Percentiles rank a stretch among this genome's conserved stretches.
Evolutionary conservation across 108 stramenopile species (phyloP).

Genomic region (Fragilaria crotonensis): DNA sequence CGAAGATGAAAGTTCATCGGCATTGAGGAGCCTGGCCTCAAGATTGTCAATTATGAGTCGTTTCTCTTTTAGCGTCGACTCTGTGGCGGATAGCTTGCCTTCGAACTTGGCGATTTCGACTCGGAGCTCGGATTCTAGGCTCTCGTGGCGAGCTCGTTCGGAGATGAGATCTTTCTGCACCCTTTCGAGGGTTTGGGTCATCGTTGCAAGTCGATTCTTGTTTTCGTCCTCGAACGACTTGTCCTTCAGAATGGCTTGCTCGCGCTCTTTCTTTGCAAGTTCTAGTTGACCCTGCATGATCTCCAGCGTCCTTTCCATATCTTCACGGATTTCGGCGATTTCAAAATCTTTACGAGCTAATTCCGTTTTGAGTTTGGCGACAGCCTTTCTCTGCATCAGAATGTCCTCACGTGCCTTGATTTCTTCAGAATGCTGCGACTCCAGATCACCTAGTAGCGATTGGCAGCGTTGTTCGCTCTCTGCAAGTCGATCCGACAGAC

Average conservation of each 20-base stretch:
- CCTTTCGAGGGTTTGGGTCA: slow-evolving; percentile 11
- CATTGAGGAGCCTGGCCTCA: slow-evolving; percentile 11
- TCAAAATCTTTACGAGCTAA: slow-evolving; percentile 15
- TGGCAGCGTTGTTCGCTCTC: neutral
- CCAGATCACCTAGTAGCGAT: neutral
- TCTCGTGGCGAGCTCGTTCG: slow-evolving; percentile 21
- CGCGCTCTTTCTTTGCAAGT: slow-evolving; percentile 5
- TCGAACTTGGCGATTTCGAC: slow-evolving; percentile 26
- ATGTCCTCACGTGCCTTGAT: slow-evolving; percentile 6
- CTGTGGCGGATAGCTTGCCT: slow-evolving; percentile 30
- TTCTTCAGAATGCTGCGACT: slow-evolving; percentile 9
- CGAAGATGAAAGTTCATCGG: slow-evolving; percentile 14
- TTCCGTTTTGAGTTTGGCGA: slow-evolving; percentile 17
- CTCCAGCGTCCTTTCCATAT: neutral
- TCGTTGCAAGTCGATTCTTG: slow-evolving; percentile 8
- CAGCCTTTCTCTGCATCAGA: slow-evolving; percentile 6
- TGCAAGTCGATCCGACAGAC: neutral
- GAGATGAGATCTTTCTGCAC: slow-evolving; percentile 4
- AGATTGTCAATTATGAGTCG: slow-evolving; percentile 20
- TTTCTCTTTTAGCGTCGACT: slow-evolving; percentile 23
- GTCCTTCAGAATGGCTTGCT: slow-evolving; percentile 6
- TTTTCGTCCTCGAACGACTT: neutral
- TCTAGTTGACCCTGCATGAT: slow-evolving; percentile 12
- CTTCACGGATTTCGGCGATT: slow-evolving; percentile 8
- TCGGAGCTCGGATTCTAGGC: slow-evolving; percentile 21